Evolutionary conservation across 1,284 basidiomycete species (phyloP), one percentile per base, ranked within the genome.

Genomic region (Anthracocystis walkeri): DNA sequence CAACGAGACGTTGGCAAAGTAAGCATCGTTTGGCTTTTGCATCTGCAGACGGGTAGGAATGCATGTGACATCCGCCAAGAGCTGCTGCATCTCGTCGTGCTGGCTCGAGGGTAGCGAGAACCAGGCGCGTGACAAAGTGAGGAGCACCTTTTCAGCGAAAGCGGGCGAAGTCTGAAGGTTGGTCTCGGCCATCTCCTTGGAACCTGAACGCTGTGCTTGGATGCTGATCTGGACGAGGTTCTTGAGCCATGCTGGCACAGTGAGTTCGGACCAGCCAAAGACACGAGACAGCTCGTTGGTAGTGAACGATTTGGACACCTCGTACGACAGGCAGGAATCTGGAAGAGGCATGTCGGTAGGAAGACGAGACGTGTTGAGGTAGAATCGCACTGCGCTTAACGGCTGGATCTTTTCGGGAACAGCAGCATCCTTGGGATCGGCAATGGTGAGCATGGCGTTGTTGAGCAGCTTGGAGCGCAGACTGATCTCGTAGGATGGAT

Each of bases 41-140:
- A 96, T 89, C 7, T 95, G 95, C 18, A 87, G 86, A 3, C 91
- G 90, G 0, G 95, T 96, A 0, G 92, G 94, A n/a, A 99, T 90
- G 79, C 94, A 95, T 0, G 90, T 79, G 58, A 91, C 89, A 0
- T 88, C 87, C 59, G 88, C 87, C n/a, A 97, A 87, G 7, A 91
- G 84, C 2, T 86, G 81, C 14, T 88, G 87, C 6, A 93, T 87
- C 6, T 90, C 89, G 2, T 86, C 86, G 76, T 92, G 92, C 54
- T 89, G 87, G 14, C 87, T 82, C 4, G 89, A 88, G 0, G 91
- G 87, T 27, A 95, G 81, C 6, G 90, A 90, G 18, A 90, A 88
- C 93, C 94, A 98, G 1, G 90, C 89, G 16, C 92, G 90, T 4
- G 91, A 88, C 1, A 98, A 85, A 46, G 91, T 88, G 7, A 84